Percentiles rank a stretch among this genome's conserved stretches.
phyloP scores from a whole-genome alignment of 2,329 filamentous ascomycete genomes.

The Sarocladium strictum region DNA sequence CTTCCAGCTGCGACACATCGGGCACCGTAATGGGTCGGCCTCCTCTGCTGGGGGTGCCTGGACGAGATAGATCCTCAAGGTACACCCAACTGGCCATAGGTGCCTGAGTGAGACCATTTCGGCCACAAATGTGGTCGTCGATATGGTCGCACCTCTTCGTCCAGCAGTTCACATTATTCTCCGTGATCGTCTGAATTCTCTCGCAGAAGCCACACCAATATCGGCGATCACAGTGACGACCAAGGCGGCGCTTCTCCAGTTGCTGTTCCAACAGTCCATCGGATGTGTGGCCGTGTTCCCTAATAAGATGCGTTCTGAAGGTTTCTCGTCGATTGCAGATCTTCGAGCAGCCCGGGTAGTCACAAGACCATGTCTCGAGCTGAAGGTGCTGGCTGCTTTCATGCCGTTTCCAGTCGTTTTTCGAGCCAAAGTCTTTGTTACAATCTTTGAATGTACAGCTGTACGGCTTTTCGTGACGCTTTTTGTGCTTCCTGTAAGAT shows the following conservation, averaged over 20 bases:
- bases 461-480: slow-evolving; percentile 75
- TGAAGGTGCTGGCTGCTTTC: slow-evolving; percentile 75
- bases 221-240: slow-evolving; percentile 54
- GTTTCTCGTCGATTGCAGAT: slow-evolving; percentile 51
- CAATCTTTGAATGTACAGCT: slow-evolving; percentile 71
- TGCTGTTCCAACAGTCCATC: slow-evolving; percentile 31
- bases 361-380: slow-evolving; percentile 67
- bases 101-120: slow-evolving; percentile 26
- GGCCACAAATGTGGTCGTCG: slow-evolving; percentile 61
- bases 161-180: slow-evolving; percentile 21
- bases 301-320: slow-evolving; percentile 57
- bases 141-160: slow-evolving; percentile 57
- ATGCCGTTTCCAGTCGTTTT: slow-evolving; percentile 91
- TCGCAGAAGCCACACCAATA: slow-evolving; percentile 90
- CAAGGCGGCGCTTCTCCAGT: slow-evolving; percentile 52
- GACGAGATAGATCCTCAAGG: not conserved
- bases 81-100: slow-evolving; percentile 1
- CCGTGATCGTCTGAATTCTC: slow-evolving; percentile 39
- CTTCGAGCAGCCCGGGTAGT: slow-evolving; percentile 47
- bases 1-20: not conserved
- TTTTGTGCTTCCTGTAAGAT: slow-evolving; percentile 67
- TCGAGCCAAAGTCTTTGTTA: slow-evolving; percentile 74
- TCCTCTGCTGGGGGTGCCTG: not conserved
- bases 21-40: not conserved
- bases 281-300: slow-evolving; percentile 35